A percentile compares a stretch with the other conserved stretches of the same genome.
phyloP scores from a whole-genome alignment of 176 grass and related monocot genomes.

The Oryza australiensis region DNA sequence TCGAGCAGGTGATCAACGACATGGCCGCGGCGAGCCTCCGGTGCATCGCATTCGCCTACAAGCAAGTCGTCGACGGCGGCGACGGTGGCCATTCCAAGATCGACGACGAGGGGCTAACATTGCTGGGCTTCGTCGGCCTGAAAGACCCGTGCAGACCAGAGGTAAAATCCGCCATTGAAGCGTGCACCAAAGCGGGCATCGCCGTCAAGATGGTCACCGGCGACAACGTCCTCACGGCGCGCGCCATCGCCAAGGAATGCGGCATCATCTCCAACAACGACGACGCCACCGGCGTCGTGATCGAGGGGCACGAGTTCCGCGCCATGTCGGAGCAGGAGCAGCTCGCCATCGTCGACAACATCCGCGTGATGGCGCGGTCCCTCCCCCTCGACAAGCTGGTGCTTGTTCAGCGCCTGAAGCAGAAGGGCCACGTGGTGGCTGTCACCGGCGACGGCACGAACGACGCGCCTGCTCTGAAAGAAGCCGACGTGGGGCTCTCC shows the following conservation, averaged over 20 bases:
- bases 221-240: slow-evolving; percentile 83
- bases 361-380: slow-evolving; percentile 68
- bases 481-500: slow-evolving; percentile 74
- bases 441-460: slow-evolving; percentile 83
- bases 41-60: slow-evolving; percentile 85
- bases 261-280: slow-evolving; percentile 52
- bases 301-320: slow-evolving; percentile 81
- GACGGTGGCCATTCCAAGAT: slow-evolving; percentile 22
- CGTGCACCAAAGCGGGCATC: slow-evolving; percentile 57
- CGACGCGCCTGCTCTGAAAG: slow-evolving; percentile 81
- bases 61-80: slow-evolving; percentile 24
- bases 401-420: slow-evolving; percentile 76
- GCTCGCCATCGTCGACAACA: slow-evolving; percentile 50
- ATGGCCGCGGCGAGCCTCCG: slow-evolving; percentile 67
- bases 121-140: slow-evolving; percentile 74
- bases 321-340: slow-evolving; percentile 54
- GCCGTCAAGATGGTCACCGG: slow-evolving; percentile 93
- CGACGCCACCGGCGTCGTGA: slow-evolving; percentile 33
- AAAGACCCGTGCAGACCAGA: slow-evolving; percentile 84
- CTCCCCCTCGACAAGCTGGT: slow-evolving; percentile 65
- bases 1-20: slow-evolving; percentile 56
- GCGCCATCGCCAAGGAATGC: slow-evolving; percentile 74
- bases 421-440: slow-evolving; percentile 76
- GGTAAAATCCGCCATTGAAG: slow-evolving; percentile 55
- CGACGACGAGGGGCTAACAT: slow-evolving; percentile 51